phyloP scores from a whole-genome alignment of 2,329 filamentous ascomycete species.

The Aschersonia sp. region DNA sequence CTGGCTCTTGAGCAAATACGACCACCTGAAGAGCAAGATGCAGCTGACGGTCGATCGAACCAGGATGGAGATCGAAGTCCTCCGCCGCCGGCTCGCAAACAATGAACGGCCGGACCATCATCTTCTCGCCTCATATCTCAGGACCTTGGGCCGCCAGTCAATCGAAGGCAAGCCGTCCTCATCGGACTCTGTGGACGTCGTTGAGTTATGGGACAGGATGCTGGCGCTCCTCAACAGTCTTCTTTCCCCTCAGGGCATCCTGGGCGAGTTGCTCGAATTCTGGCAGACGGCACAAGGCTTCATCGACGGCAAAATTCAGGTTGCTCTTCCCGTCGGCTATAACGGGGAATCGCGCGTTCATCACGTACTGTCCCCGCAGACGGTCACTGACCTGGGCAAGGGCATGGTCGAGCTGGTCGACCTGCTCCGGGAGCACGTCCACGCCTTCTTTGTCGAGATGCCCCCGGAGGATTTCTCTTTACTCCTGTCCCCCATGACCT shows the following conservation, averaged over 20 bases:
- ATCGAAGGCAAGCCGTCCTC: slow-evolving; percentile 45
- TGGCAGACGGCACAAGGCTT: slow-evolving; percentile 89
- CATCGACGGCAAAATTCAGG: slow-evolving; percentile 72
- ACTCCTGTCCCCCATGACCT: slow-evolving; percentile 67
- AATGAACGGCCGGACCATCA: slow-evolving; percentile 57
- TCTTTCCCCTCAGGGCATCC: slow-evolving; percentile 62
- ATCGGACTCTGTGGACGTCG: slow-evolving; percentile 65
- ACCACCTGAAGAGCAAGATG: slow-evolving; percentile 79
- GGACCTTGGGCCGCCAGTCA: slow-evolving; percentile 54
- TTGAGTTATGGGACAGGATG: slow-evolving; percentile 90
- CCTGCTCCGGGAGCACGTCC: slow-evolving; percentile 65
- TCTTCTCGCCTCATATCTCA: slow-evolving; percentile 60
- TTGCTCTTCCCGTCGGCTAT: slow-evolving; percentile 62
- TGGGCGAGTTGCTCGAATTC: slow-evolving; percentile 84
- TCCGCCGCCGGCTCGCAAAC: slow-evolving; percentile 66
- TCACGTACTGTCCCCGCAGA: slow-evolving; percentile 61
- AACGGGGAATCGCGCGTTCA: slow-evolving; percentile 70
- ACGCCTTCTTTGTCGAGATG: slow-evolving; percentile 71
- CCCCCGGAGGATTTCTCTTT: slow-evolving; percentile 84
- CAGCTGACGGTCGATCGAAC: slow-evolving; percentile 68
- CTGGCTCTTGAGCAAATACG: slow-evolving; percentile 82
- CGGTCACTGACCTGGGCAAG: slow-evolving; percentile 57
- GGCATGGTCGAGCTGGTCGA: slow-evolving; percentile 72
- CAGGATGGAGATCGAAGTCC: slow-evolving; percentile 81
- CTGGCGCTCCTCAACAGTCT: slow-evolving; percentile 58